These are phyloP conservation scores for Acanthamoeba royreba DNA, from an alignment of 208 protist genomes.

Conservation along the genomic window DNA sequence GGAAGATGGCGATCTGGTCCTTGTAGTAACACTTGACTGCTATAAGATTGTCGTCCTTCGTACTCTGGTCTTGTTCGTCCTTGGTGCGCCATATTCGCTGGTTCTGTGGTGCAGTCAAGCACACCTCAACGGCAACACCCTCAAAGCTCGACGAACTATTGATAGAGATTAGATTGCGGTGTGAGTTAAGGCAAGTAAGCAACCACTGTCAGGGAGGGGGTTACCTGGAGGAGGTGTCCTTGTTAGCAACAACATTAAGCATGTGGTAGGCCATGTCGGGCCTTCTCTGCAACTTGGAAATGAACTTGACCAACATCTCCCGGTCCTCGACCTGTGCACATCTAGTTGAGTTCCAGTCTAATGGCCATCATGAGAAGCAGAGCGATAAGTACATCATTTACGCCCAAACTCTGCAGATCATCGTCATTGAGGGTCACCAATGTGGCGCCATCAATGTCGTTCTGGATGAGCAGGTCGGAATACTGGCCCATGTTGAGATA, in stretches of 20 bases:
- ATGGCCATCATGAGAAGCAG: neutral
- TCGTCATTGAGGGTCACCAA: neutral
- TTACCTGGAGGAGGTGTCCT: no score
- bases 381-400: neutral
- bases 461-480: neutral
- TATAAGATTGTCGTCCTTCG: neutral
- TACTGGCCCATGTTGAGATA: neutral
- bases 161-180: no score
- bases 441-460: neutral
- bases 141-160: no score
- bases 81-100: neutral
- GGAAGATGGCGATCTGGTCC: neutral
- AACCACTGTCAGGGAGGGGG: no score
- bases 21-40: neutral
- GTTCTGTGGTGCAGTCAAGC: neutral
- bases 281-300: neutral
- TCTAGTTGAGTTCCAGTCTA: no score
- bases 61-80: no score
- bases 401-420: neutral
- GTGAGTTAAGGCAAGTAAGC: no score
- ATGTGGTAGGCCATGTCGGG: neutral
- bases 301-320: neutral
- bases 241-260: no score
- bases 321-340: neutral
- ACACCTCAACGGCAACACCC: neutral